Percentiles rank a stretch among this genome's conserved stretches.
Conservation (phyloP, 306 rosid species). For the Morella rubra region DNA sequence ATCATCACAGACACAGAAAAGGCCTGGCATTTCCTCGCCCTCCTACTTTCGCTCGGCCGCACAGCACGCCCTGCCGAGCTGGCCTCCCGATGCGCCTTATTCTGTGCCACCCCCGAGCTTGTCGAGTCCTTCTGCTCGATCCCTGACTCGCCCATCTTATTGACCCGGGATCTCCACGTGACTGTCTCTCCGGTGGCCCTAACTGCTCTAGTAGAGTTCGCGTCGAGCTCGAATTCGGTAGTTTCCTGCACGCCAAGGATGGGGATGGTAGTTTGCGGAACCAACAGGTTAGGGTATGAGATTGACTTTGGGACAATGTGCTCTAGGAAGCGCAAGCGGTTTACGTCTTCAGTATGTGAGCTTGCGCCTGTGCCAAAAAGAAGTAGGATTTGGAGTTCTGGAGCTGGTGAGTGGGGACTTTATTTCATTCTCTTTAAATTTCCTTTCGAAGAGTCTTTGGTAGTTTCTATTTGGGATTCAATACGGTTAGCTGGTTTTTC, state of each 20-base stretch:
- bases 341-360: not conserved
- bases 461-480: not conserved
- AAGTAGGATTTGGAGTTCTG: conserved; percentile 7
- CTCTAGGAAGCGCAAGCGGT: conserved; percentile 42
- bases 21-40: conserved; percentile 39
- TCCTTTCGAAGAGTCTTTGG: not conserved
- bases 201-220: conserved; percentile 20
- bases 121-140: conserved; percentile 35
- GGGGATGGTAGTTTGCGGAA: not conserved
- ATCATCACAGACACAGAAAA: conserved; percentile 18
- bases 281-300: not conserved
- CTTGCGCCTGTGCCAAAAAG: conserved; percentile 19
- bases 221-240: not conserved
- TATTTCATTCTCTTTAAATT: not conserved
- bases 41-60: conserved; percentile 39
- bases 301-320: not conserved
- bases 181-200: conserved; percentile 33
- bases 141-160: conserved; percentile 39
- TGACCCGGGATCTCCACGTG: conserved; percentile 32
- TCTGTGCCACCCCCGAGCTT: conserved; percentile 36
- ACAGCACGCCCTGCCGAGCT: conserved; percentile 33
- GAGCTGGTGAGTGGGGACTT: conserved; percentile 16
- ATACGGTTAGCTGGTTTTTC: not conserved
- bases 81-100: conserved; percentile 38
- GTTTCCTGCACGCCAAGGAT: not conserved